Percentiles rank a stretch among this genome's conserved stretches.
These are phyloP conservation scores for Mortierella sp. DNA, from an alignment of 371 early-diverging fungal species.

Conservation along the genomic window DNA sequence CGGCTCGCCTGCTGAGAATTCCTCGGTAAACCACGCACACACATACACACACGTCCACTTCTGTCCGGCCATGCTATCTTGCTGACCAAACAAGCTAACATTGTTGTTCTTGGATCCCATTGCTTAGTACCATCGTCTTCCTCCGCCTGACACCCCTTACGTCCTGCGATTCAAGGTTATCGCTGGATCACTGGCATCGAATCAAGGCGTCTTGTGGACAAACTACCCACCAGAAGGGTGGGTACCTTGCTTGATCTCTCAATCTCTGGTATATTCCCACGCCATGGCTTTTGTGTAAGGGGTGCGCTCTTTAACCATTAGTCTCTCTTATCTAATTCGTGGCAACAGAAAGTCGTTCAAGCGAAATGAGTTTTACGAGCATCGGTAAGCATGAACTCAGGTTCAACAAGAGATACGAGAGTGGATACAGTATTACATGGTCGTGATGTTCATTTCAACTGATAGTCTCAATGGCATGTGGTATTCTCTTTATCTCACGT, in stretches of 20 bases:
- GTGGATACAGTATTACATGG: neutral
- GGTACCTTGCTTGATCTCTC: neutral
- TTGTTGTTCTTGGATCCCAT: neutral
- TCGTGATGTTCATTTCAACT: too few species aligned
- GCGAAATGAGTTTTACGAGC: constrained; percentile 36
- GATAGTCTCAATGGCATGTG: too few species aligned
- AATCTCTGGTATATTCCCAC: neutral
- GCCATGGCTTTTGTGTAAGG: neutral
- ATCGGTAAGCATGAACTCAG: constrained; percentile 25
- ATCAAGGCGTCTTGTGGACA: constrained; percentile 73
- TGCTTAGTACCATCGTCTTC: constrained; percentile 66
- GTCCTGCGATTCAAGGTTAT: constrained; percentile 84
- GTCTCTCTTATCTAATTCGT: too few species aligned
- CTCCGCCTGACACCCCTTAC: constrained; percentile 74
- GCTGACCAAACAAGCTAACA: too few species aligned
- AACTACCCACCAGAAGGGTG: constrained; percentile 87
- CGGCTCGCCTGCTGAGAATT: constrained; percentile 51
- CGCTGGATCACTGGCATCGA: constrained; percentile 79
- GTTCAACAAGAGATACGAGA: too few species aligned
- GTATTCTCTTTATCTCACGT: too few species aligned
- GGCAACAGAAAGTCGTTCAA: constrained; percentile 27
- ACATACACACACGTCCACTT: too few species aligned
- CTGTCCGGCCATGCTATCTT: too few species aligned
- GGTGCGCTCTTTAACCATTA: neutral
- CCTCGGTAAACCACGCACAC: constrained; percentile 23